Base-by-base conservation (phyloP, 2,329 filamentous ascomycete genomes). In the Aspergillus aculeatus region DNA sequence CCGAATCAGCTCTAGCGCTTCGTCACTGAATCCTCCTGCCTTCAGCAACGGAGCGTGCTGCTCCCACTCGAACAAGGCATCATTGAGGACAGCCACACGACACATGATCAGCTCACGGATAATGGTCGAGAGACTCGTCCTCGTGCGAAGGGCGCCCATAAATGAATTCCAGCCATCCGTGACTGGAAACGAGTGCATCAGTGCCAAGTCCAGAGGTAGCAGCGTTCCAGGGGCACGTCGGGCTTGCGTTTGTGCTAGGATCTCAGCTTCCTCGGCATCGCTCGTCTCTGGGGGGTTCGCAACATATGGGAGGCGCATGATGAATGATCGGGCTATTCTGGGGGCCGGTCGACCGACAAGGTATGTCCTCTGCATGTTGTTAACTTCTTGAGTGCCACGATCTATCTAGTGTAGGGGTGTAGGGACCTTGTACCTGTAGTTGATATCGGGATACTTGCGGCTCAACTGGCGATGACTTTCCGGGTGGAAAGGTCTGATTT, bases 21-120 rank as follows among this genome's bases (percentile, higher is more conserved):
- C 80, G 32, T 81, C 75, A 19, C 78, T 75, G 5, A 91, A 82
- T 5, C 87, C 87, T 0, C 78, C 77, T 9, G 81, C 78, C 4
- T 83, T 83, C 14, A 94, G 80, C n/a, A 94, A 78, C 1, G 91
- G 91, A 16, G 87, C 87, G 72, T 96, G 92, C 57, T 91, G 85
- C 38, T 79, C 84, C 91, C 90, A 96, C 75, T 96, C 92, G 75
- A 92, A 96, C 86, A 89, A 91, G 1, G 92, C 92, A 19, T 83
- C 76, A 76, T 96, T 96, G 68, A 91, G 83, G 16, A 89, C 87
- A 12, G 92, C 92, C 14, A 96, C 89, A 52, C 91, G 84, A 69
- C 86, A 91, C 67, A 96, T 93, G 65, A 90, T 88, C 19, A 93
- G 81, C 79, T 96, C 91, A 65, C 90, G 86, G 56, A 92, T 69